Evolutionary conservation across 2,329 filamentous ascomycete species (phyloP).

Genomic region (Akanthomyces muscarius): DNA sequence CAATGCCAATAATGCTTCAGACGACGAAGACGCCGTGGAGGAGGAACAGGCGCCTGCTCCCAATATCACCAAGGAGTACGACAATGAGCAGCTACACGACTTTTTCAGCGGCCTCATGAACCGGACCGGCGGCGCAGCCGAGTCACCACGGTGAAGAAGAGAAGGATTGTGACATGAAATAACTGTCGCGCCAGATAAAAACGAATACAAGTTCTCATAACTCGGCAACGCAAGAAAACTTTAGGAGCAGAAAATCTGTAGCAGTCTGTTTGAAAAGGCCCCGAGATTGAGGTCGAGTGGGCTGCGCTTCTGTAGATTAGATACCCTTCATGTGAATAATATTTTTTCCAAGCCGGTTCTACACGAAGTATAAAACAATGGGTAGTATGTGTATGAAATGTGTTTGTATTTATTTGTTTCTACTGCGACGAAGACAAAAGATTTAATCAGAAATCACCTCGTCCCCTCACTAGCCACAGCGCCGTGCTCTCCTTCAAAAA

Average conservation of each 20-base stretch:
- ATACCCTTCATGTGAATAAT: constrained; percentile 35
- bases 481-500: neutral
- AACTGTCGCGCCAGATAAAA: neutral
- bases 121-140: constrained; percentile 35
- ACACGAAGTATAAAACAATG: neutral
- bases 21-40: constrained; percentile 39
- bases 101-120: constrained; percentile 61
- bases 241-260: neutral
- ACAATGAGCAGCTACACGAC: constrained; percentile 55
- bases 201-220: no score
- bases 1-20: constrained; percentile 47
- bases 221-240: no score
- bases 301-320: constrained; percentile 35
- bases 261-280: neutral
- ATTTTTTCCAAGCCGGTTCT: neutral
- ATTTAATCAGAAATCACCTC: neutral
- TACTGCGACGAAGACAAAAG: neutral
- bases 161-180: neutral
- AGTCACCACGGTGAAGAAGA: constrained; percentile 21
- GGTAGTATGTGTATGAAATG: no score
- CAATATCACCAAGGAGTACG: constrained; percentile 38
- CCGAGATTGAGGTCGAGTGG: constrained; percentile 1
- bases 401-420: no score
- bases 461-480: neutral
- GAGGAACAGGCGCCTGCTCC: constrained; percentile 32